Percentiles rank a stretch among this genome's conserved stretches.
These are phyloP conservation scores for Corchorus capsularis DNA, from an alignment of 345 rosid species.

Conservation along the genomic window DNA sequence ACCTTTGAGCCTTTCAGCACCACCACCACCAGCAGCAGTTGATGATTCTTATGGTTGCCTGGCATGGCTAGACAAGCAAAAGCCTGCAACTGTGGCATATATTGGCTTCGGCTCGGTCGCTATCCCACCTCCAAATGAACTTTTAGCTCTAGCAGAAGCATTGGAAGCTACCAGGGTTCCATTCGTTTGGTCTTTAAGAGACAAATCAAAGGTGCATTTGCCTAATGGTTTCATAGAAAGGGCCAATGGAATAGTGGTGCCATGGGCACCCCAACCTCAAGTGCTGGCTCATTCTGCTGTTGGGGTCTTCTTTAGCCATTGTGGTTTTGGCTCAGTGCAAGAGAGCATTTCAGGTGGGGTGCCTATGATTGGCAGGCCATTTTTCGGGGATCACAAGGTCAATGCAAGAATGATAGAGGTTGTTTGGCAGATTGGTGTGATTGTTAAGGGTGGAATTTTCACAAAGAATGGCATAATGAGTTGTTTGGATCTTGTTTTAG, in stretches of 20 bases:
- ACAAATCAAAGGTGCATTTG: constrained; percentile 24
- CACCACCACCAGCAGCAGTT: constrained; percentile 13
- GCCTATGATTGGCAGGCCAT: constrained; percentile 60
- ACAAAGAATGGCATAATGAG: constrained; percentile 32
- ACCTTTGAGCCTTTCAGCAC: constrained; percentile 26
- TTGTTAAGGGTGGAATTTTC: constrained; percentile 32
- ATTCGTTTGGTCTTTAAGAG: constrained; percentile 56
- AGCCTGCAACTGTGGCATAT: constrained; percentile 47
- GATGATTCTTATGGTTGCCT: constrained; percentile 45
- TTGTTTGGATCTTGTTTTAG: constrained; percentile 42
- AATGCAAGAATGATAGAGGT: constrained; percentile 48
- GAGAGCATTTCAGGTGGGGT: constrained; percentile 57
- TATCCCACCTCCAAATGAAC: constrained; percentile 43
- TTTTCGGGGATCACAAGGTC: constrained; percentile 54
- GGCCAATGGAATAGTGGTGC: constrained; percentile 45
- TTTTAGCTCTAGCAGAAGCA: constrained; percentile 53
- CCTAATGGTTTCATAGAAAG: constrained; percentile 44
- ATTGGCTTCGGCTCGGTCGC: constrained; percentile 60
- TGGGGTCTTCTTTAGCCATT: constrained; percentile 47
- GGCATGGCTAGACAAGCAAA: constrained; percentile 48
- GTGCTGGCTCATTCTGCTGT: constrained; percentile 48
- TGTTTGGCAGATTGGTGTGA: constrained; percentile 53
- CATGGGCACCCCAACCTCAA: constrained; percentile 62
- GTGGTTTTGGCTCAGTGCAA: constrained; percentile 51
- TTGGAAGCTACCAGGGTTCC: constrained; percentile 46